phyloP scores from a whole-genome alignment of 805 yeast species.

The Lachancea kluyveri region DNA sequence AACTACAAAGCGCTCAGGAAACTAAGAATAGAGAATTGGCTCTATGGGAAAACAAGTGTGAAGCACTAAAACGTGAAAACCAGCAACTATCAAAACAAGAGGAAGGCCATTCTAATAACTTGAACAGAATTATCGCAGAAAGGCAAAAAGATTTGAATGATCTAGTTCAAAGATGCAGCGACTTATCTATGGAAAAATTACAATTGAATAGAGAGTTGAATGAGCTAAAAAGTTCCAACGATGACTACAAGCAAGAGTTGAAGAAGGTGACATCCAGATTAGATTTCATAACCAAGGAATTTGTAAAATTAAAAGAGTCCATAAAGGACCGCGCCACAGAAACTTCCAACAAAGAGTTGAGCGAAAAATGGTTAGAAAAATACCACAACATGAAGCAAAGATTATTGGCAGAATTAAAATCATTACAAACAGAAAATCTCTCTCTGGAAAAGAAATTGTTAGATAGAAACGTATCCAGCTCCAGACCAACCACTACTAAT shows the following conservation, averaged over 20 bases:
- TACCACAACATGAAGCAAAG: constrained; percentile 19
- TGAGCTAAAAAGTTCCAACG: constrained; percentile 21
- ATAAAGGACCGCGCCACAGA: too few species aligned
- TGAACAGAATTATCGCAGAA: constrained; percentile 8
- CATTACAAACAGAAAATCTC: constrained; percentile 25
- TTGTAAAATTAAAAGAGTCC: constrained; percentile 14
- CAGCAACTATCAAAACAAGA: constrained; percentile 12
- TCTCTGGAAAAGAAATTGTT: constrained; percentile 14
- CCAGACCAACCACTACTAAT: constrained; percentile 10
- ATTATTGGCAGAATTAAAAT: constrained; percentile 17
- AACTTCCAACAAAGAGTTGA: constrained; percentile 3
- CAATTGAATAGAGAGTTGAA: constrained; percentile 18
- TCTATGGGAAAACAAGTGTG: constrained; percentile 13
- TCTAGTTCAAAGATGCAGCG: constrained; percentile 10
- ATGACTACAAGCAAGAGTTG: constrained; percentile 27
- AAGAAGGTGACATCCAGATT: constrained; percentile 26
- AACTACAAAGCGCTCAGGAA: constrained; percentile 13
- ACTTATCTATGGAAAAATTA: constrained; percentile 9
- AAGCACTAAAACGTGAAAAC: constrained; percentile 15
- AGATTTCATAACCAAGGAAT: constrained; percentile 23
- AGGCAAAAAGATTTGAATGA: constrained; percentile 13
- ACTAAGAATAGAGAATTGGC: constrained; percentile 14
- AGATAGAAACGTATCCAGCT: constrained; percentile 7
- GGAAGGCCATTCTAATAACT: constrained; percentile 10
- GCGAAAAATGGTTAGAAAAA: constrained; percentile 11